Percentiles rank a stretch among this genome's conserved stretches.
phyloP scores from a whole-genome alignment of 2,329 filamentous ascomycete genomes.

The Aspergillus viridinutans region DNA sequence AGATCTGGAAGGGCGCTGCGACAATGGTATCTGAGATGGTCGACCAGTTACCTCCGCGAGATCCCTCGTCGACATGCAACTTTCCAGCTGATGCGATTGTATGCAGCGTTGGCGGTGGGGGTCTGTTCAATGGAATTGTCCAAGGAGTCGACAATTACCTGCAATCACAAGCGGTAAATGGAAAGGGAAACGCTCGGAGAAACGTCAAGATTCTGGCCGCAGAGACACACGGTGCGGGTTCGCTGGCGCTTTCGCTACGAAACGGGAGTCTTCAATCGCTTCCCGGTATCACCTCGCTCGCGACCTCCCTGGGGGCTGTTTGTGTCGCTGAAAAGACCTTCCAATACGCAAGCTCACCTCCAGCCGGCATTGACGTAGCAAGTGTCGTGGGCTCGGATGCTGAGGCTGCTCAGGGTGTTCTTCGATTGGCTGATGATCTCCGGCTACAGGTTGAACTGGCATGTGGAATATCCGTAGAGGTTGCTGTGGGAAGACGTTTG shows the following conservation, averaged over 20 bases:
- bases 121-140: constrained; percentile 69
- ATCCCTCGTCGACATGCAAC: background rate
- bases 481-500: constrained; percentile 21
- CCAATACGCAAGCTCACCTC: constrained; percentile 51
- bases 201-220: constrained; percentile 56
- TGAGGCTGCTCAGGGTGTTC: constrained; percentile 71
- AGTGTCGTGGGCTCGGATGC: constrained; percentile 64
- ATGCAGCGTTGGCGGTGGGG: constrained; percentile 74
- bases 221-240: constrained; percentile 70
- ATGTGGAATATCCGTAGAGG: constrained; percentile 70
- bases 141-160: constrained; percentile 50
- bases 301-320: constrained; percentile 65
- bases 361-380: constrained; percentile 42
- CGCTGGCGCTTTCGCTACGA: constrained; percentile 57
- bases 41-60: constrained; percentile 27
- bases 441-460: constrained; percentile 73
- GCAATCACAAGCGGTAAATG: constrained; percentile 13
- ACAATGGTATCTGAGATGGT: constrained; percentile 35
- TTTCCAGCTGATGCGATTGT: constrained; percentile 63
- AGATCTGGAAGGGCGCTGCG: constrained; percentile 33
- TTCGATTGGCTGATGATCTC: constrained; percentile 72
- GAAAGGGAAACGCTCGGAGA: background rate
- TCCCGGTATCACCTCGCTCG: constrained; percentile 65
- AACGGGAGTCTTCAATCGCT: constrained; percentile 55
- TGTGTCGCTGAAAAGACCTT: constrained; percentile 62